Conservation (phyloP, 768 basidiomycete genomes). For the Kondoa malvinella region DNA sequence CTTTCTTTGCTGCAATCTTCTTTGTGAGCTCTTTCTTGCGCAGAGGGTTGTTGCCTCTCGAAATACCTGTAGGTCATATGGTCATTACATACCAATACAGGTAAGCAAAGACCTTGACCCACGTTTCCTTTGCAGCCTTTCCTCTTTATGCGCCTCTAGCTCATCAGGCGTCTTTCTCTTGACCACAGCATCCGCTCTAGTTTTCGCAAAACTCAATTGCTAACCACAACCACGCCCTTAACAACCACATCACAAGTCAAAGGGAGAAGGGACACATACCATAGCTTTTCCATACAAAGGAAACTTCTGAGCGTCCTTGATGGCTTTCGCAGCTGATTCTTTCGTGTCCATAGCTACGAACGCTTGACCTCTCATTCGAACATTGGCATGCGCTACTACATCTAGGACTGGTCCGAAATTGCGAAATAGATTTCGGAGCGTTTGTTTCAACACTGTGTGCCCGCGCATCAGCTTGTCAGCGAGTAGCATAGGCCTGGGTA, state of each 20-base stretch:
- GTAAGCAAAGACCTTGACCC: too few species aligned
- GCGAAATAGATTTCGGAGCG: conserved; percentile 74
- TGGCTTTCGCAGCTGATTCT: conserved; percentile 68
- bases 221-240: conserved; percentile 29
- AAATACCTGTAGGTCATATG: conserved; percentile 41
- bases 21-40: conserved; percentile 55
- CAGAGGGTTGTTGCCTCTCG: conserved; percentile 67
- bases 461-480: not conserved
- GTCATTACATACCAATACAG: too few species aligned
- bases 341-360: conserved; percentile 78
- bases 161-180: conserved; percentile 49
- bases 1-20: conserved; percentile 53
- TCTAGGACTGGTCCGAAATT: conserved; percentile 82
- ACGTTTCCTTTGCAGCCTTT: conserved; percentile 72
- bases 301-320: conserved; percentile 84
- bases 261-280: conserved; percentile 39
- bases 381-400: conserved; percentile 83
- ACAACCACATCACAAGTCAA: not conserved
- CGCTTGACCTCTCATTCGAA: conserved; percentile 96
- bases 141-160: conserved; percentile 58
- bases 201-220: conserved; percentile 89
- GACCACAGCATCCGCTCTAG: conserved; percentile 78
- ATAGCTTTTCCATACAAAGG: conserved; percentile 93
- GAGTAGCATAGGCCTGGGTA: not conserved
- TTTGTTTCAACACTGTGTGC: conserved; percentile 61